Percentiles rank a stretch among this genome's conserved stretches.
phyloP scores from a whole-genome alignment of 805 yeast species.

The Saccharomyces mikatae region DNA sequence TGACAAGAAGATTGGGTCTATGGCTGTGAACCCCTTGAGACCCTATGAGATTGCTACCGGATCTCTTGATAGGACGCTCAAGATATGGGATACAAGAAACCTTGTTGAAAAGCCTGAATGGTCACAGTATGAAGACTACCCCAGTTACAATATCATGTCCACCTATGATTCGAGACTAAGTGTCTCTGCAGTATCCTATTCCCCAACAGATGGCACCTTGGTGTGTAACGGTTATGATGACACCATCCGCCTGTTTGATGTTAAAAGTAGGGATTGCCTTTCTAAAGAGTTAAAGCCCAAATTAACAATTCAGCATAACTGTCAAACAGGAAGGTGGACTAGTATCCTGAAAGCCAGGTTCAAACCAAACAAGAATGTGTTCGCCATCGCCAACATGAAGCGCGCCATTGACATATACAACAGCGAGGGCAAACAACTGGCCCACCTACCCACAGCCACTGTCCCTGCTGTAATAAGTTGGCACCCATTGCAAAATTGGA shows the following conservation, averaged over 20 bases:
- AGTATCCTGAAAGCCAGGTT: slow-evolving; percentile 82
- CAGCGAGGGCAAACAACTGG: slow-evolving; percentile 67
- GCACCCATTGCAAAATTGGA: slow-evolving; percentile 85
- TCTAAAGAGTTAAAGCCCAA: slow-evolving; percentile 45
- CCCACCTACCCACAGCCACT: slow-evolving; percentile 73
- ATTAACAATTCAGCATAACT: slow-evolving; percentile 70
- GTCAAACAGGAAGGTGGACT: slow-evolving; percentile 97
- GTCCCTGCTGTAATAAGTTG: slow-evolving; percentile 86
- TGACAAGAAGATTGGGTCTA: slow-evolving; percentile 89
- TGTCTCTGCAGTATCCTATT: slow-evolving; percentile 78
- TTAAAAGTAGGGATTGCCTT: slow-evolving; percentile 26
- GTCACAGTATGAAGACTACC: slow-evolving; percentile 47
- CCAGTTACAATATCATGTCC: slow-evolving; percentile 37
- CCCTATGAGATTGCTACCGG: slow-evolving; percentile 72
- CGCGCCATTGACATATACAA: slow-evolving; percentile 76
- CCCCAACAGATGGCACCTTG: slow-evolving; percentile 48
- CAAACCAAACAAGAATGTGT: slow-evolving; percentile 69
- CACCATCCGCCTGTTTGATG: slow-evolving; percentile 63
- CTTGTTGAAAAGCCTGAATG: slow-evolving; percentile 38
- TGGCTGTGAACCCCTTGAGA: slow-evolving; percentile 64
- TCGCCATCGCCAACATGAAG: slow-evolving; percentile 91
- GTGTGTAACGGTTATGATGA: slow-evolving; percentile 95
- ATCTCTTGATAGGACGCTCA: slow-evolving; percentile 76
- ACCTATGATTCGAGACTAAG: slow-evolving; percentile 68
- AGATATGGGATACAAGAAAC: slow-evolving; percentile 79